Evolutionary conservation across 495 filamentous ascomycete genomes (phyloP), one percentile per base, ranked within the genome.

Genomic region (Tetracladium setigerum): DNA sequence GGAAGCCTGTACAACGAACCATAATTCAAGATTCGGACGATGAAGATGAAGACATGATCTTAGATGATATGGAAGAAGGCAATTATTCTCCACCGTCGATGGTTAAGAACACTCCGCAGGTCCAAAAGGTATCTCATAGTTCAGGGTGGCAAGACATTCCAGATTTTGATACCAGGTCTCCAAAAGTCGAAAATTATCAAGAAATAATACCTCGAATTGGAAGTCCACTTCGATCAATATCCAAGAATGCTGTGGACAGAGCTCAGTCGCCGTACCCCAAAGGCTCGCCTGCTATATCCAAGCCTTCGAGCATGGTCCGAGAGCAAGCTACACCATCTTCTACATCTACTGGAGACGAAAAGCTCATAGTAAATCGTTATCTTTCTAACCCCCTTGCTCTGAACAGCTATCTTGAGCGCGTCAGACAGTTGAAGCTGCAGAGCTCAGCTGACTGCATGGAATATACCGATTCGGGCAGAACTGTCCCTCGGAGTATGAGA

Each of bases 11-110:
- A 5, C 30, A 34, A 14, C 18, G 50, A 30, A 41, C 18, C 9
- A 47, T 67, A 19, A 67, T 76, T 18, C 52, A 61, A 51, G 74
- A 78, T 49, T 78, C 74, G 1, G 74, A 76, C 42, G 74, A 78
- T 19, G 72, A 27, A 3, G 22, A 73, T 16, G 51, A 61, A 3
- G 60, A 57, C 24, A 27, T 42, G 12, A 38, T 58, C 17, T 47
- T 38, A 19, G 49, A 51, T 13, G 33, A 3, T 50, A 13, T 49
- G 50, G 16, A 53, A 38, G 18, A 33, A 10, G 13, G 16, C 40
- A 11, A 46, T 16, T 3, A 17, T 34, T 47, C 46, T 5, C 52
- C 45, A n/a, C 27, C 16, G 17, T 8, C 27, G 0, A 16, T 38
- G 14, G 18, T 50, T 11, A 59, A 50, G 39, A 41, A 35, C 13